Conservation (phyloP, 2,329 filamentous ascomycete genomes). For the Cryoendolithus antarcticus region DNA sequence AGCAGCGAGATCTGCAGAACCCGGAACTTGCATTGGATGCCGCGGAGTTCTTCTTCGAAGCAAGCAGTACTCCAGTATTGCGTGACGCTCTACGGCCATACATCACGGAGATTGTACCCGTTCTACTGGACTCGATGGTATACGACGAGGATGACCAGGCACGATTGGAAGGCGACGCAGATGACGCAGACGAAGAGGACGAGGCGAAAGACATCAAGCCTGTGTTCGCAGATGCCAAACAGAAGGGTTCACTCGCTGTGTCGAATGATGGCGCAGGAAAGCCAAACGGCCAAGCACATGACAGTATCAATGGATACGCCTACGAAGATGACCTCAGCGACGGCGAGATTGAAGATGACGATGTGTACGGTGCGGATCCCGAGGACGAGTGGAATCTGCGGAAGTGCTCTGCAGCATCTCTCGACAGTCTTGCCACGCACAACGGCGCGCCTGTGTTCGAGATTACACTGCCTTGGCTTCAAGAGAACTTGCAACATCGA, state of each 20-base stretch:
- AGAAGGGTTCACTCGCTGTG: constrained; percentile 39
- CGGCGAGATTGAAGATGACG: constrained; percentile 74
- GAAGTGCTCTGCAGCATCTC: constrained; percentile 90
- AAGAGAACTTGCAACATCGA: constrained; percentile 71
- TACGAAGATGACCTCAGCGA: constrained; percentile 56
- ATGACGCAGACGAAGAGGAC: constrained; percentile 86
- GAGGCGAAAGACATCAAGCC: constrained; percentile 84
- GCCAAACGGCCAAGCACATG: constrained; percentile 40
- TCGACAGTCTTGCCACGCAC: constrained; percentile 86
- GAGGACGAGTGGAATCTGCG: constrained; percentile 91
- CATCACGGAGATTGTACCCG: constrained; percentile 74
- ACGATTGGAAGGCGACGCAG: constrained; percentile 62
- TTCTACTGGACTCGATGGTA: constrained; percentile 87
- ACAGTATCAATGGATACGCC: constrained; percentile 24
- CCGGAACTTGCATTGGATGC: constrained; percentile 87
- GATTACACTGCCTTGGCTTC: constrained; percentile 83
- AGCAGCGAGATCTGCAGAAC: constrained; percentile 71
- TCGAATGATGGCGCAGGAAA: constrained; percentile 31
- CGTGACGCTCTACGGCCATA: constrained; percentile 66
- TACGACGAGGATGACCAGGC: constrained; percentile 91
- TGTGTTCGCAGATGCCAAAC: constrained; percentile 60
- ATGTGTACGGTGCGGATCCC: constrained; percentile 56
- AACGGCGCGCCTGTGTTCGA: constrained; percentile 83
- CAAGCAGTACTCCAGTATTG: constrained; percentile 74
- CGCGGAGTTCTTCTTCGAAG: constrained; percentile 92